These are phyloP conservation scores for Phyllostachys edulis DNA, from an alignment of 176 grass and related monocot genomes.

Conservation along the genomic window DNA sequence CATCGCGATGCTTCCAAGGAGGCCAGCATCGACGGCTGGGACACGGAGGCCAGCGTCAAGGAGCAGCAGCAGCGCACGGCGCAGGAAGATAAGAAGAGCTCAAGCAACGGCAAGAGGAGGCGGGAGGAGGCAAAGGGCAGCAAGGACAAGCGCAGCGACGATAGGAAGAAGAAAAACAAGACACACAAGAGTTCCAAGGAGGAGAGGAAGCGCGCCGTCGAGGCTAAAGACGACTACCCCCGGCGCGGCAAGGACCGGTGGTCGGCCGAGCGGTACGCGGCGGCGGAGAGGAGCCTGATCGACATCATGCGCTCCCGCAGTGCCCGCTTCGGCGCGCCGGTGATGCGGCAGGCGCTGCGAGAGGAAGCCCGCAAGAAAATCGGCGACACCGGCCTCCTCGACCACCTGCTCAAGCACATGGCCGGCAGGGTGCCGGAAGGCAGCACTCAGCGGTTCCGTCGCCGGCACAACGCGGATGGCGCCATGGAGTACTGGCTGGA, in stretches of 20 bases:
- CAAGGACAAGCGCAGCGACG: conserved; percentile 17
- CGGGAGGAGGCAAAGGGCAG: conserved; percentile 22
- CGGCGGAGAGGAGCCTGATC: conserved; percentile 63
- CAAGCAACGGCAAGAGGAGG: conserved; percentile 45
- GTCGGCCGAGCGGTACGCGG: conserved; percentile 66
- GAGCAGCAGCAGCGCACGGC: not conserved
- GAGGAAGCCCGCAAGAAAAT: conserved; percentile 83
- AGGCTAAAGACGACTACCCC: conserved; percentile 45
- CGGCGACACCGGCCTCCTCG: conserved; percentile 87
- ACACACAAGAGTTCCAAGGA: conserved; percentile 32
- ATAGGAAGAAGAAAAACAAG: conserved; percentile 32
- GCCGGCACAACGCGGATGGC: conserved; percentile 81
- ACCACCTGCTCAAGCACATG: conserved; percentile 93
- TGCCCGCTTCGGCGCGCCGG: conserved; percentile 49
- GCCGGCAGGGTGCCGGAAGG: conserved; percentile 57
- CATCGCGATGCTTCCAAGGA: conserved; percentile 44
- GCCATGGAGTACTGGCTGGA: conserved; percentile 97
- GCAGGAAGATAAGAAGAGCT: conserved; percentile 29
- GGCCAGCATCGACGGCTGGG: conserved; percentile 26
- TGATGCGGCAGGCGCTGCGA: conserved; percentile 67
- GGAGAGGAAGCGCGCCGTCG: conserved; percentile 42
- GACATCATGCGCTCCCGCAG: conserved; percentile 61
- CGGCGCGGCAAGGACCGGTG: conserved; percentile 65
- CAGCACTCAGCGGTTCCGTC: conserved; percentile 59
- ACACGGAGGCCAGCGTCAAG: conserved; percentile 42